These are phyloP conservation scores for Penicillium sp. DNA, from an alignment of 2,329 filamentous ascomycete genomes.

Conservation along the genomic window DNA sequence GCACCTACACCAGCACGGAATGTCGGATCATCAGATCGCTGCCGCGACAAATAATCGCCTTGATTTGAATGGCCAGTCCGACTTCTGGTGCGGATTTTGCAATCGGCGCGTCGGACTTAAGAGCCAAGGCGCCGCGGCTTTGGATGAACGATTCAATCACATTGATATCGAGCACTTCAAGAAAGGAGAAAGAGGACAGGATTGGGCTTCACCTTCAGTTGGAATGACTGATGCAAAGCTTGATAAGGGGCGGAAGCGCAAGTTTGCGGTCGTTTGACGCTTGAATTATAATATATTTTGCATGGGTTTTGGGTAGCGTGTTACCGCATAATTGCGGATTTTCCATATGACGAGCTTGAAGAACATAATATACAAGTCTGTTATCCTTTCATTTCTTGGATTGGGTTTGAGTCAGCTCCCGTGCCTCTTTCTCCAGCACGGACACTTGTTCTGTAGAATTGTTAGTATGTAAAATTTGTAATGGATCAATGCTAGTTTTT, in stretches of 20 bases:
- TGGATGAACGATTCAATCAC: conserved; percentile 68
- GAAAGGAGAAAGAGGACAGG: conserved; percentile 35
- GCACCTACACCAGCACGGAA: conserved; percentile 60
- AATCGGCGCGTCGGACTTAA: conserved; percentile 55
- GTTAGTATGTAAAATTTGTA: conserved; percentile 3
- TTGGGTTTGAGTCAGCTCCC: conserved; percentile 30
- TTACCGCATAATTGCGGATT: not conserved
- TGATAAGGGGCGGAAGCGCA: conserved; percentile 14
- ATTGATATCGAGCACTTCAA: conserved; percentile 63
- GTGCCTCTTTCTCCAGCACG: conserved; percentile 37
- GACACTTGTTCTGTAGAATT: conserved; percentile 34
- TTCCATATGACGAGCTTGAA: conserved; percentile 1
- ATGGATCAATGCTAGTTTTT: not conserved
- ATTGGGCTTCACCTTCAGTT: conserved; percentile 29
- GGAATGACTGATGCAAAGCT: not conserved
- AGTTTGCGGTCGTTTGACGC: conserved; percentile 1
- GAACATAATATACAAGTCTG: conserved; percentile 14
- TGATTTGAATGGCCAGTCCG: conserved; percentile 62
- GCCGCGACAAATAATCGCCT: conserved; percentile 58
- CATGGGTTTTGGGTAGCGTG: not conserved
- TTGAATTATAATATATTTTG: not conserved
- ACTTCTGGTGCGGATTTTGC: conserved; percentile 92
- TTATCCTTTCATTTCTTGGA: conserved; percentile 26
- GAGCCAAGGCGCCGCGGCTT: conserved; percentile 55
- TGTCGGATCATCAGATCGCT: conserved; percentile 29